Base-by-base conservation (phyloP, 2,329 filamentous ascomycete species). In the Ramularia endophylla region DNA sequence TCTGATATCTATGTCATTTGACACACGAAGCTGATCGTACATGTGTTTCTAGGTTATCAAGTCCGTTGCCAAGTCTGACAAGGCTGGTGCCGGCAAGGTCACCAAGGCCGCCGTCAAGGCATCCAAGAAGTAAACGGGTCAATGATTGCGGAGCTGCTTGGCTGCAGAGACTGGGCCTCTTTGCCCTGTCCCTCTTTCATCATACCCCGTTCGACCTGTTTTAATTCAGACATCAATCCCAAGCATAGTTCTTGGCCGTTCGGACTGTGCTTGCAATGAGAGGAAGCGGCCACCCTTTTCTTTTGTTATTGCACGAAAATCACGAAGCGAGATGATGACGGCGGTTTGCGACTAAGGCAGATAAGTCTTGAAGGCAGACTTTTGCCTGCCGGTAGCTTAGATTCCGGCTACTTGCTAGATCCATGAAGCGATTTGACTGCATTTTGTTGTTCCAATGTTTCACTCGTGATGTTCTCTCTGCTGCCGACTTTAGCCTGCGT, bases 81-180 rank as follows among this genome's bases (percentile, higher is more conserved):
- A 71, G 67, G 60, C 50, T 50, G 41, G 61, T 53, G 65, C 66
- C 32, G 69, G 69, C 46, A 73, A 72, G 66, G 69, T 73, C 61
- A 71, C 69, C 63, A 72, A 72, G 68, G 65, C 61, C 33, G 60
- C 60, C 36, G 43, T 51, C 30, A 65, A 63, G 57, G 63, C 63
- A 15, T 44, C 46, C 56, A 65, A 65, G 62, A 65, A 65, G 52
- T 65, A 65, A 47, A 55, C 40, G 48, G 32, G 33, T 47, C 17
- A 40, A 43, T 28, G 49, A 44, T 37, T 47, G 29, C 28, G 34
- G 19, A 38, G 36, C 40, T 43, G 40, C 43, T 47, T 48, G 34
- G 36, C 39, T 40, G 31, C 12, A 28, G 36, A 30, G 32, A 43
- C 39, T 40, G 38, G 41, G 49, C 49, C 46, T 52, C 43, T 44